A percentile compares a stretch with the other conserved stretches of the same genome.
Conservation (phyloP, 2,329 filamentous ascomycete species). For the Emericellopsis atlantica region DNA sequence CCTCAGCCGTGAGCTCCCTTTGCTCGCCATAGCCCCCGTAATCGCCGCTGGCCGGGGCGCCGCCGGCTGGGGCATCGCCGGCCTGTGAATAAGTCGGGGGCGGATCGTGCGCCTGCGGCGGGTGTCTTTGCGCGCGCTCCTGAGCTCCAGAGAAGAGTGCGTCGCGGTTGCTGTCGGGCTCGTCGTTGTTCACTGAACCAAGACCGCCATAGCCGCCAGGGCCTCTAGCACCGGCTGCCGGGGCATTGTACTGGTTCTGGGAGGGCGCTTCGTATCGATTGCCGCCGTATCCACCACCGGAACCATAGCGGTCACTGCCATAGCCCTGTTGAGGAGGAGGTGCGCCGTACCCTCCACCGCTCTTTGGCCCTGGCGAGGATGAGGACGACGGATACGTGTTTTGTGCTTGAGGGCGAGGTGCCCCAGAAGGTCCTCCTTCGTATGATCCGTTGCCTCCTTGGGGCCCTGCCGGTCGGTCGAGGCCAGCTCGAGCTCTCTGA, state of each 20-base stretch:
- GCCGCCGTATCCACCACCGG: conserved; percentile 34
- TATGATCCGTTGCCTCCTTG: conserved; percentile 11
- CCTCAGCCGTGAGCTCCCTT: conserved; percentile 70
- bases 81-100: conserved; percentile 2
- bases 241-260: conserved; percentile 12
- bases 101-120: conserved; percentile 5
- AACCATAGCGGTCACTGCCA: conserved; percentile 39
- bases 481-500: conserved; percentile 25
- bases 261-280: conserved; percentile 35
- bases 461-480: conserved; percentile 12
- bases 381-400: not conserved
- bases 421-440: conserved; percentile 6
- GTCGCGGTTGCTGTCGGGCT: conserved; percentile 43
- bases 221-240: conserved; percentile 23
- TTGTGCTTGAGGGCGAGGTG: conserved; percentile 10
- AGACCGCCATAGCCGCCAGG: conserved; percentile 51
- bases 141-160: conserved; percentile 49
- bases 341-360: conserved; percentile 7
- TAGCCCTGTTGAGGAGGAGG: conserved; percentile 27
- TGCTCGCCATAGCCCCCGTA: conserved; percentile 44
- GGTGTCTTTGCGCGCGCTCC: conserved; percentile 31
- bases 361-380: conserved; percentile 2
- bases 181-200: conserved; percentile 28
- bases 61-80: conserved; percentile 5
- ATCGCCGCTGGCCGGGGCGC: conserved; percentile 6